phyloP scores from a whole-genome alignment of 192 early-diverging fungal genomes.

The Funneliformis geosporum region DNA sequence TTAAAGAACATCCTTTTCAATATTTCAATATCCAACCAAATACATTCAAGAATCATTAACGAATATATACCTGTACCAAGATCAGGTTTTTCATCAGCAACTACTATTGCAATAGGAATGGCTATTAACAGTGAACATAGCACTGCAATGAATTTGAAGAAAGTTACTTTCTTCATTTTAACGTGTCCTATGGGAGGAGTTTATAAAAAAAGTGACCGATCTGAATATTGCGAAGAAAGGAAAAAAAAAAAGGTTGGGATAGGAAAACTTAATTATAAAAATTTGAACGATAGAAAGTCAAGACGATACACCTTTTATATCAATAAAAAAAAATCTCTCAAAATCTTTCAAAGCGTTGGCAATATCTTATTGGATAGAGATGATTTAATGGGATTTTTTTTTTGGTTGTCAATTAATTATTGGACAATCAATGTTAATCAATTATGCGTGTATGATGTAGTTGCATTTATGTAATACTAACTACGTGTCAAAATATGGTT shows the following conservation, averaged over 20 bases:
- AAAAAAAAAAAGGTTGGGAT: background rate
- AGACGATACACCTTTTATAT: background rate
- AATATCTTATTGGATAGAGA: constrained; percentile 7
- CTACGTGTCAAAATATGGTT: background rate
- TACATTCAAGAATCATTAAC: background rate
- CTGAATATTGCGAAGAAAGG: background rate
- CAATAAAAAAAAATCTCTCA: too few species aligned
- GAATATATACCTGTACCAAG: constrained; percentile 1
- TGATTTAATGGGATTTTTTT: background rate
- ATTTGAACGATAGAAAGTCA: background rate
- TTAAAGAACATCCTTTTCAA: background rate
- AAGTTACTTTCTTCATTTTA: constrained; percentile 21
- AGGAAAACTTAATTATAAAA: background rate
- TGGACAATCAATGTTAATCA: background rate
- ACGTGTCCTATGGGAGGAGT: background rate
- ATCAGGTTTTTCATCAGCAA: constrained; percentile 11
- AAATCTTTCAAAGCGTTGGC: background rate
- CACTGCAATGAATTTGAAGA: constrained; percentile 12
- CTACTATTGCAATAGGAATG: background rate
- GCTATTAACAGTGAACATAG: constrained; percentile 16
- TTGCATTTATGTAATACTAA: background rate
- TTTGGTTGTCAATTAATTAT: constrained; percentile 8
- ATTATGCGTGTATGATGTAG: background rate
- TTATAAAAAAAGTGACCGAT: background rate
- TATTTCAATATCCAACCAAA: background rate